Percentiles rank a stretch among this genome's conserved stretches.
These are phyloP conservation scores for Talaromyces borbonicus DNA, from an alignment of 495 filamentous ascomycete genomes.

Conservation along the genomic window DNA sequence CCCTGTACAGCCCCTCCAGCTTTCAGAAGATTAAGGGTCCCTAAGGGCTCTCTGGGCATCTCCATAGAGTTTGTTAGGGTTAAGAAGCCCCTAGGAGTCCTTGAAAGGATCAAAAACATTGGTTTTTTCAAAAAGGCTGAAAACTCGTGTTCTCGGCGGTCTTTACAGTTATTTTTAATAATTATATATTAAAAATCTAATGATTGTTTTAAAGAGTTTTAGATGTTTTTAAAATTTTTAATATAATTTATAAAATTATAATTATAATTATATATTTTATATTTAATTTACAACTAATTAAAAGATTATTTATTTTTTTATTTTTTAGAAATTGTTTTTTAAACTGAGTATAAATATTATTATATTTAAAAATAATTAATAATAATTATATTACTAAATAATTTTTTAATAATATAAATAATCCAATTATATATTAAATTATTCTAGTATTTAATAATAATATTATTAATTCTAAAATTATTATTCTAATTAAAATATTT, in stretches of 20 bases:
- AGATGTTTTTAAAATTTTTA: not conserved
- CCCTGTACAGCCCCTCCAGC: too few relatives aligned
- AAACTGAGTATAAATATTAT: not conserved
- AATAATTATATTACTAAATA: not conserved
- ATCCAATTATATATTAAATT: not conserved
- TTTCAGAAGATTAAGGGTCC: too few relatives aligned
- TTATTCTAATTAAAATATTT: not conserved
- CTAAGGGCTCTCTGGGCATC: too few relatives aligned
- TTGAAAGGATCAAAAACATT: too few relatives aligned
- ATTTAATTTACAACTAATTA: not conserved
- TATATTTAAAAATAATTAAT: not conserved
- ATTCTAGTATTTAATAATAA: not conserved
- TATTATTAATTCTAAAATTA: not conserved
- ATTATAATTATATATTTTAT: not conserved
- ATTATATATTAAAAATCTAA: too few relatives aligned
- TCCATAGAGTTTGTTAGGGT: too few relatives aligned
- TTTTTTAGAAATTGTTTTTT: not conserved
- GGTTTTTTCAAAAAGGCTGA: too few relatives aligned
- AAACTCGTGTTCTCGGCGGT: too few relatives aligned
- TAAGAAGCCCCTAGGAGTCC: too few relatives aligned
- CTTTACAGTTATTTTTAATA: too few relatives aligned
- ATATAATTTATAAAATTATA: not conserved
- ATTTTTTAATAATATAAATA: not conserved
- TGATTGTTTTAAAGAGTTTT: not conserved
- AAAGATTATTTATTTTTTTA: not conserved